Conservation (phyloP, 495 filamentous ascomycete species). For the Aspergillus asperescens region DNA sequence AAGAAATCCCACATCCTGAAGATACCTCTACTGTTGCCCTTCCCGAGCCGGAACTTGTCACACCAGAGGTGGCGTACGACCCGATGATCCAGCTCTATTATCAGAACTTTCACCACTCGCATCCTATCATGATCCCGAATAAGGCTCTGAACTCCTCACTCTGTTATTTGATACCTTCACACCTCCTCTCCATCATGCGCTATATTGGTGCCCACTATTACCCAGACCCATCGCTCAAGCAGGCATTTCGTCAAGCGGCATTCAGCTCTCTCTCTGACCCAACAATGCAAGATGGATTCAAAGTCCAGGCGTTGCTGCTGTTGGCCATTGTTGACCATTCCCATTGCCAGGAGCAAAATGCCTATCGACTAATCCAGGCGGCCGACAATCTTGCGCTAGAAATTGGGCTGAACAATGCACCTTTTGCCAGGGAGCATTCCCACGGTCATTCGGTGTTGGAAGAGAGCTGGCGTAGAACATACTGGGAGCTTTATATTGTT, state of each 20-base stretch:
- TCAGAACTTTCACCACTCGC: slow-evolving; percentile 60
- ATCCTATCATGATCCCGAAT: slow-evolving; percentile 58
- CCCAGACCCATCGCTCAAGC: slow-evolving; percentile 23
- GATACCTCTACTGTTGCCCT: not conserved
- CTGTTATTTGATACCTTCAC: slow-evolving; percentile 20
- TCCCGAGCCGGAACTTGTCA: not conserved
- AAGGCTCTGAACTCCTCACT: slow-evolving; percentile 43
- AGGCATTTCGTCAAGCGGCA: slow-evolving; percentile 52
- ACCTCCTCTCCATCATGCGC: slow-evolving; percentile 56
- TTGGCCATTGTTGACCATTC: slow-evolving; percentile 65
- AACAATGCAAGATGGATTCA: slow-evolving; percentile 53
- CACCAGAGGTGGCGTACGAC: slow-evolving; percentile 25
- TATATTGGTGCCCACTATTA: slow-evolving; percentile 56
- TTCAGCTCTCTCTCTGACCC: slow-evolving; percentile 47
- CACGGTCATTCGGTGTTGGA: slow-evolving; percentile 48
- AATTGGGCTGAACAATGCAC: slow-evolving; percentile 57
- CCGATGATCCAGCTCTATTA: slow-evolving; percentile 50
- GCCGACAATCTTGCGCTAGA: slow-evolving; percentile 61
- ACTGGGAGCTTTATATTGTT: slow-evolving; percentile 76
- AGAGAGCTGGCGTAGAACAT: slow-evolving; percentile 75
- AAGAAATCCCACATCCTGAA: slow-evolving; percentile 3
- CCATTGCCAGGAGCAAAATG: slow-evolving; percentile 53
- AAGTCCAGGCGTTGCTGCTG: slow-evolving; percentile 67
- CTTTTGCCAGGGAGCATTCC: slow-evolving; percentile 31
- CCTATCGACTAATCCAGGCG: slow-evolving; percentile 53